Evolutionary conservation across 768 basidiomycete species (phyloP), one percentile per base, ranked within the genome.

Genomic region (Lactifluus hygrophoroides): DNA sequence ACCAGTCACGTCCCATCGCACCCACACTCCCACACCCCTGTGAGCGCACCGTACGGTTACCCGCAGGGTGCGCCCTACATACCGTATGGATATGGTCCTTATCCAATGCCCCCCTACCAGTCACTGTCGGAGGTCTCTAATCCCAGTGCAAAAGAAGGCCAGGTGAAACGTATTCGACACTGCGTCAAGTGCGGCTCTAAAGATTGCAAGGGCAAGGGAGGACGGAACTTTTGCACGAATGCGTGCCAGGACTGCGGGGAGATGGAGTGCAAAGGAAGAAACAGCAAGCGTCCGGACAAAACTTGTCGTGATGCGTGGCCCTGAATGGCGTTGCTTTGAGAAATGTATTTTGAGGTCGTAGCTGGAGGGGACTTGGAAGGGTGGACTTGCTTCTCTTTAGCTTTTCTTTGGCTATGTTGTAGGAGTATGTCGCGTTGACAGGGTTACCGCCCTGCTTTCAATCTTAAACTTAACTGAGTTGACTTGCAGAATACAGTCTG

Each of bases 241-340:
- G 74, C 81, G 42, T 90, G 88, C 63, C 85, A 88, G 72, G 88
- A 91, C 69, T 91, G 89, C 68, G 86, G 86, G n/a, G 85, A 85
- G 74, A 64, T 85, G 62, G 84, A 86, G 16, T 91, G 88, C 66
- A 83, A 78, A 65, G 88, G 88, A 25, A 75, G 88, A 70, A 90
- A 88, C 66, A 86, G 84, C 66, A 77, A 88, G 68, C 73, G 86
- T 47, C 88, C 89, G 6, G 88, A 89, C 66, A 85, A 86, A 69
- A 78, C 76, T 57, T 90, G 88, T 64, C 74, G 75, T 4, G 85
- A 89, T 60, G 77, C 79, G 25, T 80, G 79, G 77, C 56, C 63
- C 9, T 64, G 55, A 63, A 16, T n/a, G 30, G 6, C 38, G n/a
- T 54, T 27, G 14, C 16, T 25, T 38, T 3, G n/a, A 14, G 28